Evolutionary conservation across 2,329 filamentous ascomycete species (phyloP).

Genomic region (Zymoseptoria pseudotritici): DNA sequence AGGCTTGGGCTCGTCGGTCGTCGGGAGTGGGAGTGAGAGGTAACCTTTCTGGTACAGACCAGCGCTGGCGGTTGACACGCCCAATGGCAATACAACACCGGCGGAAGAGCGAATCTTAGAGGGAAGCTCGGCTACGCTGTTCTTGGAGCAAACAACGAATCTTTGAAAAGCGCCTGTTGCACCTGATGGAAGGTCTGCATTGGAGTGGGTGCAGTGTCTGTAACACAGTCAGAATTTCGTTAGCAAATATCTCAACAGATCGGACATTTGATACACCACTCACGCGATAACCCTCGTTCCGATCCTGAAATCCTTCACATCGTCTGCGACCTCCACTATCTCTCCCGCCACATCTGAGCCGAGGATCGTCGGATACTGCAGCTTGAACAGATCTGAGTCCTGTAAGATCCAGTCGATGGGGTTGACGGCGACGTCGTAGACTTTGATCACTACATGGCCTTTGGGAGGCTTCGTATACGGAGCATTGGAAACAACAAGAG

Average conservation of each 20-base stretch:
- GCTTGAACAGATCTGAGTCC: slow-evolving; percentile 21
- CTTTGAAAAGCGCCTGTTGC: slow-evolving; percentile 26
- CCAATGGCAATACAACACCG: slow-evolving; percentile 38
- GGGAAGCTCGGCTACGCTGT: slow-evolving; percentile 31
- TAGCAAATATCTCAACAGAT: neutral
- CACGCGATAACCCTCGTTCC: slow-evolving; percentile 40
- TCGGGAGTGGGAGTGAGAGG: slow-evolving; percentile 19
- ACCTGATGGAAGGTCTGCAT: slow-evolving; percentile 11
- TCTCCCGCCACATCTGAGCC: slow-evolving; percentile 42
- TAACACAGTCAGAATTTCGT: neutral
- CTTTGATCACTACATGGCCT: slow-evolving; percentile 35
- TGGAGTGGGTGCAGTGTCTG: slow-evolving; percentile 11
- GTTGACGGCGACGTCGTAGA: slow-evolving; percentile 36
- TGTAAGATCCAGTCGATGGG: slow-evolving; percentile 37
- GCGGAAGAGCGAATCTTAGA: slow-evolving; percentile 31
- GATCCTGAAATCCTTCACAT: slow-evolving; percentile 38
- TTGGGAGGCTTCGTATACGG: slow-evolving; percentile 30
- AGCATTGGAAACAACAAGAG: slow-evolving; percentile 31
- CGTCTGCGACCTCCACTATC: slow-evolving; percentile 40
- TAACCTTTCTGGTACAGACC: slow-evolving; percentile 25
- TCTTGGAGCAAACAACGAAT: slow-evolving; percentile 26
- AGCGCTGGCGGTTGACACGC: slow-evolving; percentile 35
- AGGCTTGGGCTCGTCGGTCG: slow-evolving; percentile 7
- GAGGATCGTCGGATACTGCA: slow-evolving; percentile 32
- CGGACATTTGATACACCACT: slow-evolving; percentile 2